Conservation (phyloP, 1,284 basidiomycete genomes). For the Moesziomyces globuligerus region DNA sequence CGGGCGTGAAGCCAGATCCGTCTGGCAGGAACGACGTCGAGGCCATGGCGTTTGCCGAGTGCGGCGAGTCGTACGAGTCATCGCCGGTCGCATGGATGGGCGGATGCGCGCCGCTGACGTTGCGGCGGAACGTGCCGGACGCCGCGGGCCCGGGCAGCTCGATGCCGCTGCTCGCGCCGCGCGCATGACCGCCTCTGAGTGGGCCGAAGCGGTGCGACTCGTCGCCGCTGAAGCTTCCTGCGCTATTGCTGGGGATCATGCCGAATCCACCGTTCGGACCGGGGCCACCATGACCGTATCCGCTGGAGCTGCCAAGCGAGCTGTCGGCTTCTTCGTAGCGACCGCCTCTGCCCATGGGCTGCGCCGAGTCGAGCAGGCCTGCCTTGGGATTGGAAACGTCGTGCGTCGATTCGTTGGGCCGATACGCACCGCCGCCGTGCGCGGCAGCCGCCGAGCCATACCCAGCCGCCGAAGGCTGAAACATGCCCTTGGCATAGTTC, state of each 20-base stretch:
- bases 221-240: slow-evolving; percentile 28
- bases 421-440: slow-evolving; percentile 1
- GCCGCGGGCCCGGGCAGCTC: slow-evolving; percentile 45
- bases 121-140: slow-evolving; percentile 42
- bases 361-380: slow-evolving; percentile 37
- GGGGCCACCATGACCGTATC: slow-evolving; percentile 4
- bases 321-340: slow-evolving; percentile 35
- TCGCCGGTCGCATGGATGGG: slow-evolving; percentile 19
- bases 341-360: slow-evolving; percentile 50
- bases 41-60: slow-evolving; percentile 3
- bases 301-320: slow-evolving; percentile 34
- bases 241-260: slow-evolving; percentile 35
- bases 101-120: slow-evolving; percentile 44
- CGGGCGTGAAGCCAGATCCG: slow-evolving; percentile 46
- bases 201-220: slow-evolving; percentile 23
- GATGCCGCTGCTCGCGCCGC: slow-evolving; percentile 45
- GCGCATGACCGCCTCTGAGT: slow-evolving; percentile 25
- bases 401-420: slow-evolving; percentile 23
- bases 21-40: slow-evolving; percentile 28
- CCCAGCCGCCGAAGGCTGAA: slow-evolving; percentile 49
- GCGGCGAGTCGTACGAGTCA: slow-evolving; percentile 31
- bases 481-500: slow-evolving; percentile 28
- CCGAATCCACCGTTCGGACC: slow-evolving; percentile 19
- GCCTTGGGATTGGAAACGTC: slow-evolving; percentile 37
- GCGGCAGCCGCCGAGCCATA: slow-evolving; percentile 21